A percentile compares a stretch with the other conserved stretches of the same genome.
These are phyloP conservation scores for Musa beccarii DNA, from an alignment of 176 grass and related monocot genomes.

Conservation along the genomic window DNA sequence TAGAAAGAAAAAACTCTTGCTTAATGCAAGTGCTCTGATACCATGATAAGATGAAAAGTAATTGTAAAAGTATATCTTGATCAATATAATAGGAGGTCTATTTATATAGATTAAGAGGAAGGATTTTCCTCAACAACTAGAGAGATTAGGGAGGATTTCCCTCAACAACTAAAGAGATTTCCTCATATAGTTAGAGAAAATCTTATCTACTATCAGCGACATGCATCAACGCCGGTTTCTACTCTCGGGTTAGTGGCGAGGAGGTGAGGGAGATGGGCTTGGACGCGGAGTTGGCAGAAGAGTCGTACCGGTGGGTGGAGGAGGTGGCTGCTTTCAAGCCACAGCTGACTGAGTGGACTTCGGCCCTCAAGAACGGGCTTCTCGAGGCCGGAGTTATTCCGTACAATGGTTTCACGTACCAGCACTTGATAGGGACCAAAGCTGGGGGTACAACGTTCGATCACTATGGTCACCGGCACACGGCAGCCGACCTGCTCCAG, in stretches of 20 bases:
- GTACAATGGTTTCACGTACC: constrained; percentile 69
- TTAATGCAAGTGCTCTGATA: no score
- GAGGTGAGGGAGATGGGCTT: constrained; percentile 51
- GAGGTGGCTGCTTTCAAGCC: constrained; percentile 53
- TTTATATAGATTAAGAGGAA: no score
- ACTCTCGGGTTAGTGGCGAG: constrained; percentile 46
- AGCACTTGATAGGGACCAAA: constrained; percentile 76
- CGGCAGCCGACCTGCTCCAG: constrained; percentile 73
- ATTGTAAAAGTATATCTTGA: no score
- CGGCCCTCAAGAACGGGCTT: constrained; percentile 54
- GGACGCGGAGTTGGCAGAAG: constrained; percentile 38
- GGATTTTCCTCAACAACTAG: no score
- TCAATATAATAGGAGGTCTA: no score
- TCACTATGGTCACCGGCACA: constrained; percentile 43
- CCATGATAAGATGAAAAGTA: no score
- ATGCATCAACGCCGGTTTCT: constrained; percentile 89
- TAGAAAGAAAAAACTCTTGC: no score
- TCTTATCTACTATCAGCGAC: no score
- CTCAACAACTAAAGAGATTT: no score
- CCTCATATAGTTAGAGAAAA: no score
- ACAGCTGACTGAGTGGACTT: constrained; percentile 54
- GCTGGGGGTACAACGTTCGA: constrained; percentile 89
- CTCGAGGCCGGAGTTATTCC: constrained; percentile 59
- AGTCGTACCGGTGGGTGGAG: constrained; percentile 77
- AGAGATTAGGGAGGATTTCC: no score